A percentile compares a stretch with the other conserved stretches of the same genome.
Conservation (phyloP, 768 basidiomycete genomes). For the Rhodosporidiobolus odoratus region DNA sequence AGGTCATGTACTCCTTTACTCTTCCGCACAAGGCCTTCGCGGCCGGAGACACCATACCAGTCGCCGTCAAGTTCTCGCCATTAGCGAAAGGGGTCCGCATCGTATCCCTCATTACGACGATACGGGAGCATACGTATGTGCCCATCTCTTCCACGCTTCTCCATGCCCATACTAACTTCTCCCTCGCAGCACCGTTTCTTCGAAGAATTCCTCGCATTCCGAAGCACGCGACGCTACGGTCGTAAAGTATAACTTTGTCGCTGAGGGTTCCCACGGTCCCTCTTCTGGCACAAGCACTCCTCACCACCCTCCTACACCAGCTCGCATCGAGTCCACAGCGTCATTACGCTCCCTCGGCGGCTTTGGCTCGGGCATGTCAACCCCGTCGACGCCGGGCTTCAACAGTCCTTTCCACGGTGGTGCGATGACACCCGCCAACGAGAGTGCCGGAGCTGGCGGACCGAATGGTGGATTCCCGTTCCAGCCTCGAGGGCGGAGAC, state of each 20-base stretch:
- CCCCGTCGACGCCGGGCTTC: conserved; percentile 33
- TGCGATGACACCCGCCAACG: conserved; percentile 6
- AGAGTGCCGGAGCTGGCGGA: background rate
- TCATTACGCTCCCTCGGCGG: conserved; percentile 28
- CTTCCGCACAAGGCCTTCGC: conserved; percentile 95
- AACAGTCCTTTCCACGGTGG: conserved; percentile 13
- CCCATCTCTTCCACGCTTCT: background rate
- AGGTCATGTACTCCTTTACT: conserved; percentile 85
- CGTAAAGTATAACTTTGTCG: conserved; percentile 47
- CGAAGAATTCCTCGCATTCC: conserved; percentile 46
- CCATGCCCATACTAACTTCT: background rate
- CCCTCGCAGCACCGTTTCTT: conserved; percentile 45
- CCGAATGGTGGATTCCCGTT: conserved; percentile 17
- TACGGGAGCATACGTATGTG: conserved; percentile 59
- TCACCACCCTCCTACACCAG: background rate
- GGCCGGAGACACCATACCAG: conserved; percentile 75
- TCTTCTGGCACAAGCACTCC: background rate
- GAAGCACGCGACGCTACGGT: conserved; percentile 47
- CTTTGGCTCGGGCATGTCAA: conserved; percentile 8
- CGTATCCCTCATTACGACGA: conserved; percentile 58
- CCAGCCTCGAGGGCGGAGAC: background rate
- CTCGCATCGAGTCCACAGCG: conserved; percentile 31
- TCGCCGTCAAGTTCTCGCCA: conserved; percentile 79
- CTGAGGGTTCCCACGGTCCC: conserved; percentile 1
- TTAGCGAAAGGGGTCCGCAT: conserved; percentile 77